phyloP scores from a whole-genome alignment of 2,329 filamentous ascomycete genomes.

The Colletotrichum cereale region DNA sequence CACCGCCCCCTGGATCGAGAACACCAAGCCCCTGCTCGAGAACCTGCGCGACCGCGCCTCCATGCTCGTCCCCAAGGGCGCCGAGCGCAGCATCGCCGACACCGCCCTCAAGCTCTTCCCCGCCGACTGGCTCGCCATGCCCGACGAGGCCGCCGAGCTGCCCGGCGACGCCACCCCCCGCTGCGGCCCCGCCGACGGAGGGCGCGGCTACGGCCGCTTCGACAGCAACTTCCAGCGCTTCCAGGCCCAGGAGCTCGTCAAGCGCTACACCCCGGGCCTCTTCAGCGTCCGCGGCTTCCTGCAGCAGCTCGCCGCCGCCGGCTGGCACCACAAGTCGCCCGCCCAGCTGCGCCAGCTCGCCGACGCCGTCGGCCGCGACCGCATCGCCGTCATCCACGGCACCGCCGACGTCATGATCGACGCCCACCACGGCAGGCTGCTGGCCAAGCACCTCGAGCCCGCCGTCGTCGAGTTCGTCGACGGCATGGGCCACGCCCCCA shows the following conservation, averaged over 20 bases:
- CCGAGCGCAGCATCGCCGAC: conserved; percentile 74
- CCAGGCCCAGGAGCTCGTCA: conserved; percentile 81
- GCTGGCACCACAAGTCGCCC: conserved; percentile 81
- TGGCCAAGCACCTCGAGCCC: conserved; percentile 75
- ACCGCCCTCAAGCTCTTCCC: conserved; percentile 77
- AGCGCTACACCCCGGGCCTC: conserved; percentile 70
- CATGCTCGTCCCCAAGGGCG: conserved; percentile 76
- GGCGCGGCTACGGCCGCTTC: conserved; percentile 65
- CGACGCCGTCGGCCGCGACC: conserved; percentile 76
- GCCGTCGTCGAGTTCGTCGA: conserved; percentile 73
- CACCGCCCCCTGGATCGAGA: conserved; percentile 72
- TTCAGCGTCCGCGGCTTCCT: conserved; percentile 79
- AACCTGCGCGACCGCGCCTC: conserved; percentile 70
- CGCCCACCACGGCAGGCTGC: conserved; percentile 74
- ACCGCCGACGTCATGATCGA: conserved; percentile 83
- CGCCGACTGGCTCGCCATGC: conserved; percentile 69
- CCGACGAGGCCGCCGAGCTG: conserved; percentile 67
- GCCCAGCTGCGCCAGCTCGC: conserved; percentile 75
- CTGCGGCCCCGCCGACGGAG: conserved; percentile 49
- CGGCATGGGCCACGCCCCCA: conserved; percentile 80
- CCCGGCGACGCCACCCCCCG: conserved; percentile 59
- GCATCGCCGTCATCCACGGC: conserved; percentile 85
- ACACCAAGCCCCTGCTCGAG: conserved; percentile 72
- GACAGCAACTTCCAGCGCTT: conserved; percentile 85
- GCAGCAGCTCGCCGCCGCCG: conserved; percentile 82